These are phyloP conservation scores for Copromyces sp. DNA, from an alignment of 495 filamentous ascomycete species.

Conservation along the genomic window DNA sequence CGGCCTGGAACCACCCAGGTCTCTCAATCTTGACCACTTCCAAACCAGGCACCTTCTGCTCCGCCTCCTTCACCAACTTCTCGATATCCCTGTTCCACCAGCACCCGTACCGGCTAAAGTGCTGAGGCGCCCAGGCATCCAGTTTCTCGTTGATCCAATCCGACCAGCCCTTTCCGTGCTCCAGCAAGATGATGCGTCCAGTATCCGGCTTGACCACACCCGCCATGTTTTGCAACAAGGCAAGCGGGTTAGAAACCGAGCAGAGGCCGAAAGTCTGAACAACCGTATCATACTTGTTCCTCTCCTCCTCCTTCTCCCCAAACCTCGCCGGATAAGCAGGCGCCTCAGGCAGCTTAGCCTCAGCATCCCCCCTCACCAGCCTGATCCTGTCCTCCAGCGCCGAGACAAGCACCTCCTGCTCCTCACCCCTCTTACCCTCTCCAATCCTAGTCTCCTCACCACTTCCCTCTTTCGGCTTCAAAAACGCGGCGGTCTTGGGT, in stretches of 20 bases:
- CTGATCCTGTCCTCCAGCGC: slow-evolving; percentile 25
- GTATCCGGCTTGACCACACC: slow-evolving; percentile 37
- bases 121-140: slow-evolving; percentile 63
- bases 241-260: slow-evolving; percentile 65
- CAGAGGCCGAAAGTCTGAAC: slow-evolving; percentile 92
- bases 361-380: slow-evolving; percentile 31
- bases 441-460: neutral
- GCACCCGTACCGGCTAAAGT: slow-evolving; percentile 82
- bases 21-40: slow-evolving; percentile 61
- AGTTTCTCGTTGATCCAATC: slow-evolving; percentile 68
- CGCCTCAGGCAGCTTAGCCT: slow-evolving; percentile 18
- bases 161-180: slow-evolving; percentile 78
- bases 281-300: slow-evolving; percentile 64
- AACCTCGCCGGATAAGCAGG: slow-evolving; percentile 6
- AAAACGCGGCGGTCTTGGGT: slow-evolving; percentile 5
- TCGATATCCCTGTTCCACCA: slow-evolving; percentile 97
- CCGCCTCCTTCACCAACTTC: slow-evolving; percentile 48
- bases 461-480: slow-evolving; percentile 7
- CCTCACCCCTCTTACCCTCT: neutral
- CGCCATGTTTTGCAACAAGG: slow-evolving; percentile 52
- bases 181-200: slow-evolving; percentile 74
- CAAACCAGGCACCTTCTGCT: slow-evolving; percentile 57
- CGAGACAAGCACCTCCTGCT: slow-evolving; percentile 18
- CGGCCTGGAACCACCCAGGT: slow-evolving; percentile 55
- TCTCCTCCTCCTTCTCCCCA: neutral